These are phyloP conservation scores for Blastobotrys mokoenaii DNA, from an alignment of 805 yeast genomes.

Conservation along the genomic window DNA sequence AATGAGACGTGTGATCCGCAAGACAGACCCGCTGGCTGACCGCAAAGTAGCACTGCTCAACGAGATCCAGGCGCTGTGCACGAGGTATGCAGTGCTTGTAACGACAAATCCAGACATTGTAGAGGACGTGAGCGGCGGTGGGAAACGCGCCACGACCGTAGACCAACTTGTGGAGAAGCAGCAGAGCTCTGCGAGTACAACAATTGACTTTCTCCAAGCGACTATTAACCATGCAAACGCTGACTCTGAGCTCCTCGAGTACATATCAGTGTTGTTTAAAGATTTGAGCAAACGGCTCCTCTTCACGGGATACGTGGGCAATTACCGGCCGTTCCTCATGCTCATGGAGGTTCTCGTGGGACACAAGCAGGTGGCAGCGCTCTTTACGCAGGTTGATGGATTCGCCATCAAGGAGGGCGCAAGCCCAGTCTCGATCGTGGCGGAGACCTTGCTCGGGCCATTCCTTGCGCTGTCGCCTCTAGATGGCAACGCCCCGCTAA, in stretches of 20 bases:
- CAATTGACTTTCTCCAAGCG: constrained; percentile 44
- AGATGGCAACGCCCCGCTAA: constrained; percentile 24
- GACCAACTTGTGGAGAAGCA: background rate
- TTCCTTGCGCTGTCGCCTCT: constrained; percentile 69
- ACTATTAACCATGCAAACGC: constrained; percentile 51
- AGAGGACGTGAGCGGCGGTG: background rate
- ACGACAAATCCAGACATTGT: constrained; percentile 5
- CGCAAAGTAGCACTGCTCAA: constrained; percentile 34
- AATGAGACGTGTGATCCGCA: constrained; percentile 33
- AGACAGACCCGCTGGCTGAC: constrained; percentile 28
- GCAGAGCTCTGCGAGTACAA: constrained; percentile 9
- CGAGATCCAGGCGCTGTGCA: constrained; percentile 36
- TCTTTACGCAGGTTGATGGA: constrained; percentile 48
- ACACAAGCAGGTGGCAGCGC: constrained; percentile 53
- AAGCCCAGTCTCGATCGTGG: constrained; percentile 48
- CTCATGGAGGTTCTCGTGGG: constrained; percentile 48
- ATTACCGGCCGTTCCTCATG: constrained; percentile 40
- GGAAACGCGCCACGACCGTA: background rate
- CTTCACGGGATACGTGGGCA: constrained; percentile 36
- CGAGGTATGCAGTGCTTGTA: constrained; percentile 1
- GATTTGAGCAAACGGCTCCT: constrained; percentile 31
- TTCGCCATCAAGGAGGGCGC: constrained; percentile 36
- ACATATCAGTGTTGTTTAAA: constrained; percentile 43
- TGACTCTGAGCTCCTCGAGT: constrained; percentile 56
- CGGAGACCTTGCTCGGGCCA: constrained; percentile 65